phyloP scores from a whole-genome alignment of 2,329 filamentous ascomycete genomes.

The Graphium sp. region DNA sequence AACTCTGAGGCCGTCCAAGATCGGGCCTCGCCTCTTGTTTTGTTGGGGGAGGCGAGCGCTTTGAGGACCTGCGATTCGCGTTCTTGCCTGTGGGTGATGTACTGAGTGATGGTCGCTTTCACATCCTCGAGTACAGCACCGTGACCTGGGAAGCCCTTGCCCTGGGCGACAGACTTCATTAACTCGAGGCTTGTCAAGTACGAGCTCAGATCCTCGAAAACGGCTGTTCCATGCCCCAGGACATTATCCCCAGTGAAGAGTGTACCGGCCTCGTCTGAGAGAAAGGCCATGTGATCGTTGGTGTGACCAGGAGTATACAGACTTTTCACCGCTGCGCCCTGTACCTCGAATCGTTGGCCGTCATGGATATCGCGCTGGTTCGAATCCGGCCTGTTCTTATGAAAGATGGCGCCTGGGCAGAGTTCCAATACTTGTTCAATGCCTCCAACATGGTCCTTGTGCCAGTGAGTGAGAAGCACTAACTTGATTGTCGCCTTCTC shows the following conservation, averaged over 20 bases:
- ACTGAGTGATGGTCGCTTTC: constrained; percentile 56
- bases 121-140: constrained; percentile 64
- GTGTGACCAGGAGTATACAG: constrained; percentile 53
- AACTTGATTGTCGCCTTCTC: constrained; percentile 54
- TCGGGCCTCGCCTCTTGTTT: constrained; percentile 7
- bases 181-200: constrained; percentile 54
- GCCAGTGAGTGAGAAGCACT: constrained; percentile 81
- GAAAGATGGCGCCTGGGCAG: constrained; percentile 45
- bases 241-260: constrained; percentile 87
- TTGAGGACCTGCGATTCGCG: constrained; percentile 64
- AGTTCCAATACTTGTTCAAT: constrained; percentile 49
- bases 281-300: constrained; percentile 63
- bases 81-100: constrained; percentile 64
- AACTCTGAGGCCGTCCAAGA: constrained; percentile 61
- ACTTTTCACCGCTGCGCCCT: constrained; percentile 51
- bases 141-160: constrained; percentile 74
- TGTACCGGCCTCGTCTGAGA: constrained; percentile 62
- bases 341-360: constrained; percentile 34
- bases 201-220: constrained; percentile 58
- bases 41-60: constrained; percentile 24
- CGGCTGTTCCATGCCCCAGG: constrained; percentile 69
- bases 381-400: constrained; percentile 45
- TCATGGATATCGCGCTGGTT: constrained; percentile 30
- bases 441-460: constrained; percentile 70
- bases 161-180: constrained; percentile 50